These are phyloP conservation scores for Allomyces macrogynus DNA, from an alignment of 192 early-diverging fungal species.

Conservation along the genomic window DNA sequence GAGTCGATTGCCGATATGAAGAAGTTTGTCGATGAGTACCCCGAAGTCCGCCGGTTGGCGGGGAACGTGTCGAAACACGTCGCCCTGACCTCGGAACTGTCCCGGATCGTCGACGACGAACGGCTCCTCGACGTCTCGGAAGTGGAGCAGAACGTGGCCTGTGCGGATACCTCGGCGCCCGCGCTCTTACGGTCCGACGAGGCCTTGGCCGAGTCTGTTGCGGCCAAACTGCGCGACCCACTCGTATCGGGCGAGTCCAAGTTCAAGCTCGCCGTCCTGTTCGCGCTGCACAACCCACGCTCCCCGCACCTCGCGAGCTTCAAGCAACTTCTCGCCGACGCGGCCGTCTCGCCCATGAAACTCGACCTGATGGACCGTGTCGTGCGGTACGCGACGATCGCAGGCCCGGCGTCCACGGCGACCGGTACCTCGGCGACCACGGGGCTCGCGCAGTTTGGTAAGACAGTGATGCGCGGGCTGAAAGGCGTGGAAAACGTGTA, in stretches of 20 bases:
- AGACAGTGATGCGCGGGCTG: neutral
- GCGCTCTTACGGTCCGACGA: too few species aligned
- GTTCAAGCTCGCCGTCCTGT: conserved; percentile 59
- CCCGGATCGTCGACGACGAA: conserved; percentile 49
- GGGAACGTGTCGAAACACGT: conserved; percentile 98
- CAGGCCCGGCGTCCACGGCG: neutral
- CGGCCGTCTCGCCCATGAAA: neutral
- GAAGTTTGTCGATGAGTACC: conserved; percentile 94
- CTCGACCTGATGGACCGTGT: neutral
- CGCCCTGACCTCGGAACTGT: conserved; percentile 87
- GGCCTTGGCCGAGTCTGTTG: neutral
- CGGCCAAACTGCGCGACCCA: neutral
- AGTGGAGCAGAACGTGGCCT: conserved; percentile 84
- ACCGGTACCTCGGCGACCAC: neutral
- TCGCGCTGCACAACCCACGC: conserved; percentile 43
- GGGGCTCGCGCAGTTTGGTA: neutral
- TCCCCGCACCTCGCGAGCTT: neutral
- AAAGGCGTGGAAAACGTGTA: conserved; percentile 96
- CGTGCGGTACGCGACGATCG: neutral
- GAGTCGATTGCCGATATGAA: conserved; percentile 98
- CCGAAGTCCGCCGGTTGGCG: conserved; percentile 86
- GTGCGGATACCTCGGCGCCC: conserved; percentile 33
- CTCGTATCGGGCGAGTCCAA: conserved; percentile 49
- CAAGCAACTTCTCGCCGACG: neutral
- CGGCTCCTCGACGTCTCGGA: conserved; percentile 71